Evolutionary conservation across 345 rosid species (phyloP).

Genomic region (Psidium friedrichsthalianum): DNA sequence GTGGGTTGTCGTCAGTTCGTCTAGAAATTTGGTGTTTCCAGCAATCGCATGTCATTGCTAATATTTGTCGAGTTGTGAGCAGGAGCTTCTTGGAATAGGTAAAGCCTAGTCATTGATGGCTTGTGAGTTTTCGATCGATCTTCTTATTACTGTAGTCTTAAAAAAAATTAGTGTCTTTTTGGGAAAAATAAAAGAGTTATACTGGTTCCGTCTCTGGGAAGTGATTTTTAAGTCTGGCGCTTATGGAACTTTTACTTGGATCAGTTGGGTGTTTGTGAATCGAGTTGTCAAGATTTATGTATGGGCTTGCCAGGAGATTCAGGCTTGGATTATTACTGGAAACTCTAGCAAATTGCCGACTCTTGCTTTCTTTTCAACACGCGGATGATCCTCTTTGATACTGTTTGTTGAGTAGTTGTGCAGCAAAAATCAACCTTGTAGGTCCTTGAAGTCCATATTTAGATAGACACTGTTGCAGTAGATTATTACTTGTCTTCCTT

Average conservation of each 20-base stretch:
- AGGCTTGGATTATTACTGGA: background rate
- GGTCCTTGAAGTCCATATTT: background rate
- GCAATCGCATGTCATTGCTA: background rate
- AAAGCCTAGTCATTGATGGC: background rate
- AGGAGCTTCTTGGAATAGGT: background rate
- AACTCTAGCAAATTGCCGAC: background rate
- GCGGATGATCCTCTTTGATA: background rate
- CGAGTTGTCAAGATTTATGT: background rate
- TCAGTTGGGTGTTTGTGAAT: background rate
- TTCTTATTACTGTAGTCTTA: background rate
- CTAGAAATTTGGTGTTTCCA: background rate
- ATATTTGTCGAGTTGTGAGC: background rate
- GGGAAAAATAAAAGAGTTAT: background rate
- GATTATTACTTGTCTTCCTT: background rate
- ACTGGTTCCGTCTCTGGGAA: background rate
- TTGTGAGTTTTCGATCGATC: background rate
- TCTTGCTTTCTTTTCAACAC: background rate
- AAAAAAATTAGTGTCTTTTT: background rate
- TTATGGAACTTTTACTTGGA: background rate
- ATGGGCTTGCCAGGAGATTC: background rate
- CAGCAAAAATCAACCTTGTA: background rate
- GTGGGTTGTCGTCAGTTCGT: background rate
- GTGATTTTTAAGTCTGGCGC: background rate
- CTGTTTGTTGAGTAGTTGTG: background rate
- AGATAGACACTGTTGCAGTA: background rate